These are phyloP conservation scores for Pulveroboletus ravenelii DNA, from an alignment of 768 basidiomycete genomes.

Conservation along the genomic window DNA sequence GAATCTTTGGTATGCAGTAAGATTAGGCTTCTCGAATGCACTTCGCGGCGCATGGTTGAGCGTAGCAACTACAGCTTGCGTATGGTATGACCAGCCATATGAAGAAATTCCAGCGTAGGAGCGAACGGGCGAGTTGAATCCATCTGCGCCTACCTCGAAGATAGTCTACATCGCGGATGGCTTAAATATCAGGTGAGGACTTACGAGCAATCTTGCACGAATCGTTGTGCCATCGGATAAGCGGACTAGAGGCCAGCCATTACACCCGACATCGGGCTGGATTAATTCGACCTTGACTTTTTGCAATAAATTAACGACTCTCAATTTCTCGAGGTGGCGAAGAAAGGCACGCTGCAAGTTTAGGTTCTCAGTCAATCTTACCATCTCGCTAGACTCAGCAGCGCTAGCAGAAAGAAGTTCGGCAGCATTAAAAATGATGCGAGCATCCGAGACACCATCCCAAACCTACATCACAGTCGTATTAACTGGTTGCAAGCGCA, in stretches of 20 bases:
- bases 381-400: slow-evolving; percentile 49
- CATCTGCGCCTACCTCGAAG: slow-evolving; percentile 86
- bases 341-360: slow-evolving; percentile 88
- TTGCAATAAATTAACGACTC: slow-evolving; percentile 61
- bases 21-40: slow-evolving; percentile 59
- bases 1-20: slow-evolving; percentile 90
- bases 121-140: slow-evolving; percentile 91
- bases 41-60: slow-evolving; percentile 67
- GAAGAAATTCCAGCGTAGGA: slow-evolving; percentile 79
- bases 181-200: slow-evolving; percentile 15
- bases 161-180: neutral
- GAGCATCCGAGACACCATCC: slow-evolving; percentile 84
- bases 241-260: slow-evolving; percentile 76
- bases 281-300: slow-evolving; percentile 74
- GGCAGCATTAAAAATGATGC: slow-evolving; percentile 64
- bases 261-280: slow-evolving; percentile 37
- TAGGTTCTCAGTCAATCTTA: slow-evolving; percentile 84
- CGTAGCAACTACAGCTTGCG: slow-evolving; percentile 87
- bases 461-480: slow-evolving; percentile 55
- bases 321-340: slow-evolving; percentile 48
- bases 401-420: slow-evolving; percentile 34
- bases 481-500: neutral
- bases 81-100: slow-evolving; percentile 89
- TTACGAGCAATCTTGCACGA: slow-evolving; percentile 70
- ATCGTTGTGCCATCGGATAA: slow-evolving; percentile 64